phyloP scores from a whole-genome alignment of 371 early-diverging fungal species.

The Rhizomucor miehei region DNA sequence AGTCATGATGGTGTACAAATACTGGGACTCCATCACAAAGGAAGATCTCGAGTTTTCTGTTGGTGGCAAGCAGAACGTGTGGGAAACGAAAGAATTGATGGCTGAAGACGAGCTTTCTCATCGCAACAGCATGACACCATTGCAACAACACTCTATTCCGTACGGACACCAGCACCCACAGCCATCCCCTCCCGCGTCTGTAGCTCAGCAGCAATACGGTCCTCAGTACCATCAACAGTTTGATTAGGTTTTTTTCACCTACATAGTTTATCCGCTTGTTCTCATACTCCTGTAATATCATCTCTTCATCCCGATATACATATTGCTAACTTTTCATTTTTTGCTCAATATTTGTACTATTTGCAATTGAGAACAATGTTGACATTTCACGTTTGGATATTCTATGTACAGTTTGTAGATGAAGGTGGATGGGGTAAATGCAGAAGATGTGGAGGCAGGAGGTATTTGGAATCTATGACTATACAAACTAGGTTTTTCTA shows the following conservation, averaged over 20 bases:
- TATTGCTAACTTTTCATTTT: not conserved
- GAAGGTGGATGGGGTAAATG: no score
- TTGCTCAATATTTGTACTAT: conserved; percentile 3
- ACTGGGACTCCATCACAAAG: conserved; percentile 98
- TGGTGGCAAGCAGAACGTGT: conserved; percentile 83
- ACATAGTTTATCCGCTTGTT: not conserved
- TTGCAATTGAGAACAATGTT: conserved; percentile 1
- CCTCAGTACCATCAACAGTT: conserved; percentile 26
- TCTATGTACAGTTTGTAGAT: not conserved
- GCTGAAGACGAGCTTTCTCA: conserved; percentile 50
- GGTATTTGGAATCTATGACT: no score
- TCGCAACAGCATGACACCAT: conserved; percentile 21
- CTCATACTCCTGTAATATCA: not conserved
- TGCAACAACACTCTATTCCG: conserved; percentile 8
- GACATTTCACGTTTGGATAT: not conserved
- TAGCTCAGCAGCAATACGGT: conserved; percentile 19
- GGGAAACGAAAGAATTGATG: conserved; percentile 89
- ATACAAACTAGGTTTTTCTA: no score
- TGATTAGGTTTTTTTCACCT: conserved; percentile 5
- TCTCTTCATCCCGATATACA: conserved; percentile 2
- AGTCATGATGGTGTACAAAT: conserved; percentile 99
- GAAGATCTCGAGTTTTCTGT: conserved; percentile 97
- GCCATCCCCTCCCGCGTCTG: conserved; percentile 5
- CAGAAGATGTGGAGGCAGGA: no score
- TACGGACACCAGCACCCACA: not conserved